Conservation (phyloP, 768 basidiomycete genomes). For the Psilocybe cyanescens region DNA sequence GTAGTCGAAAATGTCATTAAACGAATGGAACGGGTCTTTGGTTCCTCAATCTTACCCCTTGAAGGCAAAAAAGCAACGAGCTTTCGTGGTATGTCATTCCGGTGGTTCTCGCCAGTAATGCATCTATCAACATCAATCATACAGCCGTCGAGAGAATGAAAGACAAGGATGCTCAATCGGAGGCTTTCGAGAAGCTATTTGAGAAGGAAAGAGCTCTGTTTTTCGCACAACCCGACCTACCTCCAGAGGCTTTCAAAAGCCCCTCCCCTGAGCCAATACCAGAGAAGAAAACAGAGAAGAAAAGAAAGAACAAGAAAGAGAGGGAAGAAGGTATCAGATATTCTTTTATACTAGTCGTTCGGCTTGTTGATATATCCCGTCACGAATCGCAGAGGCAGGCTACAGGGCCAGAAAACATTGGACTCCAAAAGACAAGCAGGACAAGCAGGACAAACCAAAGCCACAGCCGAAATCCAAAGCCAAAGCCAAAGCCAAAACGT, state of each 20-base stretch:
- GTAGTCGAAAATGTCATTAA: slow-evolving; percentile 31
- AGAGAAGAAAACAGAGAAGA: background rate
- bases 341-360: background rate
- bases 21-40: slow-evolving; percentile 31
- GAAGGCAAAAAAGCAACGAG: slow-evolving; percentile 21
- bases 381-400: background rate
- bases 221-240: background rate
- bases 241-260: background rate
- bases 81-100: slow-evolving; percentile 19
- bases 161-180: slow-evolving; percentile 3
- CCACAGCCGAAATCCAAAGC: background rate
- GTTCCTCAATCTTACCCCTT: slow-evolving; percentile 17
- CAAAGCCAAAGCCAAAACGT: background rate
- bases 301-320: background rate
- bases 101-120: background rate
- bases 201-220: background rate
- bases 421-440: slow-evolving; percentile 5
- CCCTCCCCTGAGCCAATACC: background rate
- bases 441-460: background rate
- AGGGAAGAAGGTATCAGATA: slow-evolving; percentile 9
- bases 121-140: background rate
- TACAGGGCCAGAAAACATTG: slow-evolving; percentile 7
- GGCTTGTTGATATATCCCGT: background rate
- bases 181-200: slow-evolving; percentile 7
- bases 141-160: slow-evolving; percentile 21